Evolutionary conservation across 257 asterid species (phyloP), one percentile per base, ranked within the genome.

Genomic region (Petunia secreta): DNA sequence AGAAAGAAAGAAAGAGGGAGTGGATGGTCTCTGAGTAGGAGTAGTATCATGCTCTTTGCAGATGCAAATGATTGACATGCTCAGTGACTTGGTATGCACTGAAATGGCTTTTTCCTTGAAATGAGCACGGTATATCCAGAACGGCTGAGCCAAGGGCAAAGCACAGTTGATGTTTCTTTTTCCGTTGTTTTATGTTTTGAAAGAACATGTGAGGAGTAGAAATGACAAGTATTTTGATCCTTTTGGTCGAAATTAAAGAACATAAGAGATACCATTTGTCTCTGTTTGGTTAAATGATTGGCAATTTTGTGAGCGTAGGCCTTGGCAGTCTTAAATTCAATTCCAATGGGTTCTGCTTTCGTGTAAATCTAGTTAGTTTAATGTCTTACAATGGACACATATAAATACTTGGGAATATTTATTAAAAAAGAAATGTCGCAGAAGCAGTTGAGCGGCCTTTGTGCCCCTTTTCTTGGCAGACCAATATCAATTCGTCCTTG

Each of bases 81-180:
- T 71, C 60, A 71, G 39, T 71, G 77, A 71, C 44, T 25, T 71
- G 34, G 48, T 48, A 48, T 71, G 77, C 11, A 48, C 60, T 48
- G 60, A 71, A 66, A 71, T 48, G 43, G 38, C 60, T 16, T 34
- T 43, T 48, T 71, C 60, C 25, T 71, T 71, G 3, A 53, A 48
- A 48, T 71, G 77, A 48, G 44, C 44, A 71, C 60, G 48, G 44
- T 46, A 46, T 2, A 71, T 5, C 48, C 1, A 11, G 34, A 48
- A 48, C 60, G 3, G 34, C 10, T 34, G 43, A 48, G 40, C 60
- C 43, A 34, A 52, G 57, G 15, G 57, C 8, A 9, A 3, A 52
- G 10, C 57, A 52, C 57, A 9, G 57, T 71, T 50, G 25, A 36
- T 6, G 25, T 34, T 71, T 69, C 76, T 69, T 44, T 50, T 69